Evolutionary conservation across 1,284 basidiomycete species (phyloP).

Genomic region (Jaminaea rosea): DNA sequence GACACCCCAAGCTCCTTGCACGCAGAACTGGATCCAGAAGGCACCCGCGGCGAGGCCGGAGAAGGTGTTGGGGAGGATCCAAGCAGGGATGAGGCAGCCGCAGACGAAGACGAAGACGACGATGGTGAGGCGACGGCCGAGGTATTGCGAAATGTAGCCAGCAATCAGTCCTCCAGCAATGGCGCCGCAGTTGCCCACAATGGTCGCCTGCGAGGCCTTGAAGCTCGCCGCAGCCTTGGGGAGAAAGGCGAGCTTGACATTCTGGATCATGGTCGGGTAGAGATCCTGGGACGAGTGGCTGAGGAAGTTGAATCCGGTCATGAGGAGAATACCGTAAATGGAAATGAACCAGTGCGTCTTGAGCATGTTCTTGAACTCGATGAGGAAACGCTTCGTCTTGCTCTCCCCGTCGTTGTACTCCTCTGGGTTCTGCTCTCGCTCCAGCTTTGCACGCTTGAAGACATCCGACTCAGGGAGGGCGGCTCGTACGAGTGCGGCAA

Average conservation of each 20-base stretch:
- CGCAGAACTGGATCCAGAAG: slow-evolving; percentile 52
- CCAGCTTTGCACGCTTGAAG: slow-evolving; percentile 53
- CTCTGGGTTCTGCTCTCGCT: slow-evolving; percentile 31
- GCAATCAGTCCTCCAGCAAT: slow-evolving; percentile 68
- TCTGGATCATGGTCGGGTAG: slow-evolving; percentile 38
- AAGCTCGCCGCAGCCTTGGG: slow-evolving; percentile 45
- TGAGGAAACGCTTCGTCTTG: slow-evolving; percentile 61
- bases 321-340: slow-evolving; percentile 62
- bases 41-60: slow-evolving; percentile 45
- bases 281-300: slow-evolving; percentile 50
- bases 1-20: slow-evolving; percentile 53
- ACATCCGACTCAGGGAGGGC: slow-evolving; percentile 70
- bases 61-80: slow-evolving; percentile 48
- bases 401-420: slow-evolving; percentile 49
- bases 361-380: slow-evolving; percentile 65
- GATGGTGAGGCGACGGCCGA: slow-evolving; percentile 81
- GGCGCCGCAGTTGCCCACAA: slow-evolving; percentile 75
- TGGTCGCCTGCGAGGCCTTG: slow-evolving; percentile 71
- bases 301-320: slow-evolving; percentile 74
- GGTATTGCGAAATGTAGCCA: slow-evolving; percentile 70
- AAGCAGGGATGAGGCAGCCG: slow-evolving; percentile 39
- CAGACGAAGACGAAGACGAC: slow-evolving; percentile 52
- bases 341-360: slow-evolving; percentile 74
- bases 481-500: slow-evolving; percentile 64
- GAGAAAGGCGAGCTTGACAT: slow-evolving; percentile 23